Evolutionary conservation across 2,329 filamentous ascomycete genomes (phyloP).

Genomic region (Fusarium fujikuroi): DNA sequence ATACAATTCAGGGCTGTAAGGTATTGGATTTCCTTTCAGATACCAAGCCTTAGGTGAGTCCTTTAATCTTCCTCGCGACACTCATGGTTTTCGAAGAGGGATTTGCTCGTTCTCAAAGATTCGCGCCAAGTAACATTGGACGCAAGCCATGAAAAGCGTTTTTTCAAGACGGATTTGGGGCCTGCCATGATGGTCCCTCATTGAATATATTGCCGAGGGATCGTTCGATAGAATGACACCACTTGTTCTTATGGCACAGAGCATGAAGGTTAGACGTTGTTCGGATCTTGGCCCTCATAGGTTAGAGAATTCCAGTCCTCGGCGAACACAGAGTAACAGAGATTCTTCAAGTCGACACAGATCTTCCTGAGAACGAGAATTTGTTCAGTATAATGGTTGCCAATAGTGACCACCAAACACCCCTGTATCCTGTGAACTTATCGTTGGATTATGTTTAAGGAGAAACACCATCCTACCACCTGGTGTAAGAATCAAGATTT

Average conservation of each 20-base stretch:
- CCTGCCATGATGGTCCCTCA: too few species aligned
- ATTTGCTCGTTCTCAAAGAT: background rate
- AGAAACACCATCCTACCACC: background rate
- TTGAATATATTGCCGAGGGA: background rate
- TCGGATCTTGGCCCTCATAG: background rate
- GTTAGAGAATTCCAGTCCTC: background rate
- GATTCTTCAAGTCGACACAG: background rate
- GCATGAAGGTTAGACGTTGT: background rate
- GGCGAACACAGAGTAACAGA: background rate
- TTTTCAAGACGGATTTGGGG: background rate
- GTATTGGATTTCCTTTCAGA: too few species aligned
- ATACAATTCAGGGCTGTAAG: background rate
- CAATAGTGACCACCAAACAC: background rate
- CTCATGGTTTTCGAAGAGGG: background rate
- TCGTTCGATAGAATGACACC: background rate
- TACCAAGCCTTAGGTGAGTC: background rate
- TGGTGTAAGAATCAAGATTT: background rate
- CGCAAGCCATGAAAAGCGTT: background rate
- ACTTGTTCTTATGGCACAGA: background rate
- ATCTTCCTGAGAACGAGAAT: background rate
- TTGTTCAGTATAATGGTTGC: background rate
- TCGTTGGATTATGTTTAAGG: too few species aligned
- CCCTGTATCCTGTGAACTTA: slow-evolving; percentile 1
- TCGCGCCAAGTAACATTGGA: too few species aligned
- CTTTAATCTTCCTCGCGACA: background rate